Evolutionary conservation across 2,329 filamentous ascomycete species (phyloP).

Genomic region (Blastomyces gilchristii): DNA sequence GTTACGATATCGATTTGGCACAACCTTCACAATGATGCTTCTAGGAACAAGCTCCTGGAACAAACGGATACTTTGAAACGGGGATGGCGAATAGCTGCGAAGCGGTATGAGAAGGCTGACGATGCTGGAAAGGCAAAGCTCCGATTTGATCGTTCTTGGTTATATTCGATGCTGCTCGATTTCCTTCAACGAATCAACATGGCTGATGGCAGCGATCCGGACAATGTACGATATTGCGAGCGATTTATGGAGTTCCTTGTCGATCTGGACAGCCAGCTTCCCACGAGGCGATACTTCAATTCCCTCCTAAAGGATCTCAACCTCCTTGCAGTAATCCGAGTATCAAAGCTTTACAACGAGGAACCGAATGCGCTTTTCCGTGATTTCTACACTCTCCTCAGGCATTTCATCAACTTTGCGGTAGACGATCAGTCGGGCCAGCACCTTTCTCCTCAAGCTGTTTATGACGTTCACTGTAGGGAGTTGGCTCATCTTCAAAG

Average conservation of each 20-base stretch:
- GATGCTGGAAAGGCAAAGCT: conserved; percentile 66
- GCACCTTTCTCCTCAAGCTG: conserved; percentile 60
- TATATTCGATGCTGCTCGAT: conserved; percentile 74
- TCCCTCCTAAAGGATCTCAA: conserved; percentile 78
- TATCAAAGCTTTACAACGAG: conserved; percentile 68
- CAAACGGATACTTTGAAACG: conserved; percentile 68
- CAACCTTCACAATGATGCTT: conserved; percentile 68
- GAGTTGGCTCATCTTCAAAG: conserved; percentile 70
- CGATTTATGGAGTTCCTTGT: conserved; percentile 84
- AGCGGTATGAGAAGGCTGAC: conserved; percentile 80
- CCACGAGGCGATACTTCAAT: conserved; percentile 89
- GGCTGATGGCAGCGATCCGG: conserved; percentile 32
- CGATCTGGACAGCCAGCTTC: conserved; percentile 85
- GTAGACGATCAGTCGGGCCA: conserved; percentile 84
- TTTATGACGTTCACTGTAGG: conserved; percentile 70
- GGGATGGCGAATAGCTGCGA: conserved; percentile 77
- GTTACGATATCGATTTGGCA: conserved; percentile 96
- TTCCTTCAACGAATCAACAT: conserved; percentile 67
- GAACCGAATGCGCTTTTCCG: conserved; percentile 67
- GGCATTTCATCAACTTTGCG: conserved; percentile 78
- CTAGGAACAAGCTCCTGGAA: conserved; percentile 62
- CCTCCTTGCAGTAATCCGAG: conserved; percentile 61
- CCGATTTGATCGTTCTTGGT: conserved; percentile 86
- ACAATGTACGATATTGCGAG: conserved; percentile 74
- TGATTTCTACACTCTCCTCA: conserved; percentile 68